A percentile compares a stretch with the other conserved stretches of the same genome.
Evolutionary conservation across 1,284 basidiomycete genomes (phyloP).

Genomic region (Chalciporus piperatoides): DNA sequence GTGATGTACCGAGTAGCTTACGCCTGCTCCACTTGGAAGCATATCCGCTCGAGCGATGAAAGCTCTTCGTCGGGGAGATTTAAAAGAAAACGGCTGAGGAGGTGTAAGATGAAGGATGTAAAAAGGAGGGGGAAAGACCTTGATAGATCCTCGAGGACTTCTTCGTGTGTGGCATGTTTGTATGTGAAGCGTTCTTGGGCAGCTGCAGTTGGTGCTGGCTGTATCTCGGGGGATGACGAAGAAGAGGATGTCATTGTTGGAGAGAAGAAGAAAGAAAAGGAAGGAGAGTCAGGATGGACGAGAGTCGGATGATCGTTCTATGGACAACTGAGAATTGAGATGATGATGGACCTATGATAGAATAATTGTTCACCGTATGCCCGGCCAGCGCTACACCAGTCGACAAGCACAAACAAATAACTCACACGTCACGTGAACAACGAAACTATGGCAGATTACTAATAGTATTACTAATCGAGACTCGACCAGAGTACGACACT

Average conservation of each 20-base stretch:
- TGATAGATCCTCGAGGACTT: constrained; percentile 87
- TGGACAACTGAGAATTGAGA: constrained; percentile 25
- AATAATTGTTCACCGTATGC: constrained; percentile 23
- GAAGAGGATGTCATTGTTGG: constrained; percentile 51
- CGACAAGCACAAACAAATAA: constrained; percentile 31
- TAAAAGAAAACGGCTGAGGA: constrained; percentile 84
- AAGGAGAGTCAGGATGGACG: constrained; percentile 43
- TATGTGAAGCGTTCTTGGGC: constrained; percentile 52
- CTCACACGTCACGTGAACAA: constrained; percentile 26
- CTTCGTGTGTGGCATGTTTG: constrained; percentile 64
- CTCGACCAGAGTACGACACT: no score
- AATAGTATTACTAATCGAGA: not conserved
- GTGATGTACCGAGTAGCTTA: constrained; percentile 41
- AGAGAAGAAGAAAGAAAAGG: constrained; percentile 22
- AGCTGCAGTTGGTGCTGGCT: constrained; percentile 45
- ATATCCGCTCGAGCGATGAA: constrained; percentile 87
- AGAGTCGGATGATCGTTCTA: constrained; percentile 35
- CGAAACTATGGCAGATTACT: no score
- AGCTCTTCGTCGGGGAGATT: constrained; percentile 96
- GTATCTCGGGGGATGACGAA: constrained; percentile 72
- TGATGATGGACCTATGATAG: constrained; percentile 27
- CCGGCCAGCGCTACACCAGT: constrained; percentile 5
- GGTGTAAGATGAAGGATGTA: constrained; percentile 12
- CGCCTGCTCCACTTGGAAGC: constrained; percentile 99
- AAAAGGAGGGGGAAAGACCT: constrained; percentile 45